Conservation (phyloP, 495 filamentous ascomycete species). For the Aspergillus baeticus region DNA sequence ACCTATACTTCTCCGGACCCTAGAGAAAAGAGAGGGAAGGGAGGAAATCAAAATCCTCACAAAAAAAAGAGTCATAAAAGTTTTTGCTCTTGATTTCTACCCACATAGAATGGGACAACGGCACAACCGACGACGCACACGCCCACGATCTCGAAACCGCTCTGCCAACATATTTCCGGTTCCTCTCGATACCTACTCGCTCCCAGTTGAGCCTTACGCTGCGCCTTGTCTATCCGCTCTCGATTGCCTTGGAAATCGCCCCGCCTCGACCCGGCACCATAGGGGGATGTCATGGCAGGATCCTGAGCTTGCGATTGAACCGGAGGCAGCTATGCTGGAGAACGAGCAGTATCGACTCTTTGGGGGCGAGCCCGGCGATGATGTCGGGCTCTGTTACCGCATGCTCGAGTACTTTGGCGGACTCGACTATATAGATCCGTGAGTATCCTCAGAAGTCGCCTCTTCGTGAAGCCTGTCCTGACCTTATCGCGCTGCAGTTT, state of each 20-base stretch:
- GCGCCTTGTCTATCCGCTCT: constrained; percentile 8
- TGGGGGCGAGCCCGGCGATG: constrained; percentile 48
- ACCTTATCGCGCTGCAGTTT: constrained; percentile 9
- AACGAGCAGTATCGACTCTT: constrained; percentile 44
- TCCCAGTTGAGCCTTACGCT: constrained; percentile 10
- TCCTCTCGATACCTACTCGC: constrained; percentile 9
- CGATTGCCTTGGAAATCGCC: constrained; percentile 18
- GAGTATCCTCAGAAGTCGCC: constrained; percentile 19
- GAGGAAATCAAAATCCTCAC: neutral
- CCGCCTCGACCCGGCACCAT: constrained; percentile 45
- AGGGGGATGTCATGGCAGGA: constrained; percentile 40
- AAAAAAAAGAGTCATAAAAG: constrained; percentile 16
- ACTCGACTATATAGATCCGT: constrained; percentile 49
- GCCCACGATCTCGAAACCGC: constrained; percentile 40
- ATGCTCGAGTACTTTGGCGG: constrained; percentile 51
- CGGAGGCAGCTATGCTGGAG: constrained; percentile 29
- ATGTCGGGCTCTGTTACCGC: constrained; percentile 43
- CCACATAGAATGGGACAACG: constrained; percentile 44
- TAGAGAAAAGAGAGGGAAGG: neutral
- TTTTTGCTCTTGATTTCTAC: constrained; percentile 4
- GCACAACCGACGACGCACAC: constrained; percentile 49
- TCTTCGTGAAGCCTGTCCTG: neutral
- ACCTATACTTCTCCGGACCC: constrained; percentile 1
- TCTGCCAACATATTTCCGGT: constrained; percentile 15
- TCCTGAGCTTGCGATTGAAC: constrained; percentile 26